phyloP scores from a whole-genome alignment of 2,329 filamentous ascomycete species.

The Talaromyces piceae region DNA sequence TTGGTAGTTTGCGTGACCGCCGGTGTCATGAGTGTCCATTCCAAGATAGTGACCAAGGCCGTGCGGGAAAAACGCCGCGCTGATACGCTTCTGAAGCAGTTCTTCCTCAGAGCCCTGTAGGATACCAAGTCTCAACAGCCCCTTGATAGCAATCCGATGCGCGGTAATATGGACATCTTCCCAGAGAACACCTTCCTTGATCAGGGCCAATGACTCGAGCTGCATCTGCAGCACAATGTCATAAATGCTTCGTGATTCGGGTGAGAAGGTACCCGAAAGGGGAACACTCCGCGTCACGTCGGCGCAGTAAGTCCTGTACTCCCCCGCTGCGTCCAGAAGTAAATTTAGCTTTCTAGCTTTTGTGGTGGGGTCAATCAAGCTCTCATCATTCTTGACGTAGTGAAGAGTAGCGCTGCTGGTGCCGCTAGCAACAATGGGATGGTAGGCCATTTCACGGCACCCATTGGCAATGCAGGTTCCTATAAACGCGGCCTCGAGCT shows the following conservation, averaged over 20 bases:
- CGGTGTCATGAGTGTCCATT: constrained; percentile 86
- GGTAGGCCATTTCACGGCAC: constrained; percentile 74
- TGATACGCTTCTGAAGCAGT: constrained; percentile 71
- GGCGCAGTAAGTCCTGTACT: constrained; percentile 77
- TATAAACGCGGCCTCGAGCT: constrained; percentile 73
- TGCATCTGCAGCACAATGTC: constrained; percentile 77
- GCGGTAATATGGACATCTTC: constrained; percentile 66
- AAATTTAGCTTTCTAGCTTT: constrained; percentile 55
- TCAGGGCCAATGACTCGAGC: constrained; percentile 58
- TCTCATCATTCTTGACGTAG: constrained; percentile 72
- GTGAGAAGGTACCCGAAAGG: constrained; percentile 60
- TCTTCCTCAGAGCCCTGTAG: constrained; percentile 59
- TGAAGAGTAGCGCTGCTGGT: constrained; percentile 79
- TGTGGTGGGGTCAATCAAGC: constrained; percentile 48
- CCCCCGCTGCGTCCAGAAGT: constrained; percentile 79
- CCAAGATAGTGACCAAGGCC: constrained; percentile 86
- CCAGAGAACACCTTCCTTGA: constrained; percentile 64
- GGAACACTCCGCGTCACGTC: constrained; percentile 89
- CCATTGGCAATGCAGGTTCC: constrained; percentile 64
- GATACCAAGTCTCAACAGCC: constrained; percentile 64
- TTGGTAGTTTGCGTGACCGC: constrained; percentile 66
- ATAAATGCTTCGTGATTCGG: constrained; percentile 67
- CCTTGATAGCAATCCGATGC: constrained; percentile 62
- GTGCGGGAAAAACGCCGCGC: constrained; percentile 84
- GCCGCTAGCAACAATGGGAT: constrained; percentile 79